Conservation (phyloP, 2,329 filamentous ascomycete species). For the Geosmithia morbida region DNA sequence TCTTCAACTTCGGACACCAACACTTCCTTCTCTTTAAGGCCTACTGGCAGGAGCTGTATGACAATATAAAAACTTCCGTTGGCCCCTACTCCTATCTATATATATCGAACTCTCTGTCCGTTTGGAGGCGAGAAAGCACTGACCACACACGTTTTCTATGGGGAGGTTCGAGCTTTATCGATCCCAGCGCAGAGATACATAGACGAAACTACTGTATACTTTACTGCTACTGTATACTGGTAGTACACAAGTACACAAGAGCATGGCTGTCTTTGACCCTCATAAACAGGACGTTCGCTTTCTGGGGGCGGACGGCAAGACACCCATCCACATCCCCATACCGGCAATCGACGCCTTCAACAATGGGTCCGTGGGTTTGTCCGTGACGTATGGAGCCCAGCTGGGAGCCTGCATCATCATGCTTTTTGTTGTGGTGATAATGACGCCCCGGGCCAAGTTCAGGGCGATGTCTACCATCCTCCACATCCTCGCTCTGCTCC, state of each 20-base stretch:
- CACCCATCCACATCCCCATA: slow-evolving; percentile 16
- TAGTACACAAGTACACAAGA: not conserved
- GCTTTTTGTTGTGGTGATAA: slow-evolving; percentile 47
- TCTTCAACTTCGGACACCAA: too few relatives aligned
- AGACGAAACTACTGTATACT: not conserved
- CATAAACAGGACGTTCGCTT: slow-evolving; percentile 20
- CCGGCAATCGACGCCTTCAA: slow-evolving; percentile 16
- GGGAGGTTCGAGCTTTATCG: not conserved
- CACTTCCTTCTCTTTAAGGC: not conserved
- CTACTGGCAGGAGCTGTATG: not conserved
- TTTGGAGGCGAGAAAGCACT: not conserved
- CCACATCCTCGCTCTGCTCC: slow-evolving; percentile 44
- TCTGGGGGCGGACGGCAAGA: slow-evolving; percentile 15
- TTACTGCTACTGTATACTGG: not conserved
- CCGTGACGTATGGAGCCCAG: slow-evolving; percentile 55
- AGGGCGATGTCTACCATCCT: slow-evolving; percentile 49
- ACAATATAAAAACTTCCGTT: not conserved
- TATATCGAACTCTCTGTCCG: not conserved
- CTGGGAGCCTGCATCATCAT: slow-evolving; percentile 54
- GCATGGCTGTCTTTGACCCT: slow-evolving; percentile 17
- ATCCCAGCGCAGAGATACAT: not conserved
- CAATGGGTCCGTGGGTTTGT: slow-evolving; percentile 16
- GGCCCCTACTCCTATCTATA: not conserved
- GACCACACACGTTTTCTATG: not conserved
- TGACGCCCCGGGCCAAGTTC: slow-evolving; percentile 54